Evolutionary conservation across 768 basidiomycete genomes (phyloP).

Genomic region (Termitomyces sp.): DNA sequence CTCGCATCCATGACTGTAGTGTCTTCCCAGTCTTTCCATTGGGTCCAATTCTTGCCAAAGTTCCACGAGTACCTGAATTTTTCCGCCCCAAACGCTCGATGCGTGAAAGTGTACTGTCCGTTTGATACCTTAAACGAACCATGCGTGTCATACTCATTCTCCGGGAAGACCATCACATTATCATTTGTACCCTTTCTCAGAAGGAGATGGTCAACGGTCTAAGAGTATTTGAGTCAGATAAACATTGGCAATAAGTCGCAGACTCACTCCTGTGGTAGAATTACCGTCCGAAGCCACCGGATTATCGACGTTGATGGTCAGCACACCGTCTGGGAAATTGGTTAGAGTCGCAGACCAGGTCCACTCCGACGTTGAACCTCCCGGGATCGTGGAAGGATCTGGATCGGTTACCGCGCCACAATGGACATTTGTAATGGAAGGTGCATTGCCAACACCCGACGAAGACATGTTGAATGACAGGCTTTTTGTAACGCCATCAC

Average conservation of each 20-base stretch:
- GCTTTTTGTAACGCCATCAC: conserved; percentile 56
- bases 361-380: conserved; percentile 56
- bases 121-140: conserved; percentile 50
- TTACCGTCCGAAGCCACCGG: conserved; percentile 38
- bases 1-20: conserved; percentile 55
- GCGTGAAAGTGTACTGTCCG: conserved; percentile 71
- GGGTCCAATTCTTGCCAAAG: conserved; percentile 80
- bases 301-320: conserved; percentile 65
- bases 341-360: conserved; percentile 70
- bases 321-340: conserved; percentile 78
- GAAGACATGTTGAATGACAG: conserved; percentile 67
- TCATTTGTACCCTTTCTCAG: conserved; percentile 70
- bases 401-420: conserved; percentile 50
- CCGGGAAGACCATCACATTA: conserved; percentile 87
- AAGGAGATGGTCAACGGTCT: conserved; percentile 73
- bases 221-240: conserved; percentile 8
- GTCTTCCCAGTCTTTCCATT: conserved; percentile 78
- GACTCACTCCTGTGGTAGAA: conserved; percentile 51
- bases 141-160: conserved; percentile 66
- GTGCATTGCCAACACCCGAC: conserved; percentile 53
- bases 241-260: conserved; percentile 1
- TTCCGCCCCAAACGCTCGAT: conserved; percentile 84
- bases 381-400: conserved; percentile 44
- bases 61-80: conserved; percentile 83
- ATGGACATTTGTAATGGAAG: conserved; percentile 43